phyloP scores from a whole-genome alignment of 139 green algal genomes.

The Astrephomene gubernaculifera region DNA sequence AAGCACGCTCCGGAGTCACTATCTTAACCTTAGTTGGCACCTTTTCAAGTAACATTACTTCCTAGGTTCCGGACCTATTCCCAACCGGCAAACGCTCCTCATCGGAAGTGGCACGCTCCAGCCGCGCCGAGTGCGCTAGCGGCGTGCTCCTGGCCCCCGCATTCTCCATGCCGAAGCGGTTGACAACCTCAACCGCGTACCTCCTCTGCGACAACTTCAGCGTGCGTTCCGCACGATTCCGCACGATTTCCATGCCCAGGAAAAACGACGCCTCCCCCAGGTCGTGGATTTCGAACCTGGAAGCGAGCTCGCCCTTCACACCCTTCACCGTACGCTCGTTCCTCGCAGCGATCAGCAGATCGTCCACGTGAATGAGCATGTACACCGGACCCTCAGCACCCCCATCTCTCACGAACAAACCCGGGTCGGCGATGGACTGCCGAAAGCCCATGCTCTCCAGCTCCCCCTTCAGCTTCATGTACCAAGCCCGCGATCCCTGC shows the following conservation, averaged over 20 bases:
- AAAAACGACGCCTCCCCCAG: too few relatives aligned
- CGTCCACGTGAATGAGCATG: slow-evolving; percentile 55
- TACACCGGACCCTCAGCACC: background rate
- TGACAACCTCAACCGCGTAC: background rate
- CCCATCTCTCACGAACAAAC: background rate
- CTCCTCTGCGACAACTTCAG: slow-evolving; percentile 3
- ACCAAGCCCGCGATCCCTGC: slow-evolving; percentile 52
- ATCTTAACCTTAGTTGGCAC: too few relatives aligned
- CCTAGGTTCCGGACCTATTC: too few relatives aligned
- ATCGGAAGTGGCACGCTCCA: slow-evolving; percentile 42
- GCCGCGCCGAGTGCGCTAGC: background rate
- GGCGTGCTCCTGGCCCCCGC: background rate
- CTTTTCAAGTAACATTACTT: too few relatives aligned
- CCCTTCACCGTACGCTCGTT: background rate
- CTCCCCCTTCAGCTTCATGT: slow-evolving; percentile 22
- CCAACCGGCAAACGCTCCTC: slow-evolving; percentile 58
- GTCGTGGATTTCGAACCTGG: too few relatives aligned
- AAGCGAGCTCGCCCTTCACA: background rate
- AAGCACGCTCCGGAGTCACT: too few relatives aligned
- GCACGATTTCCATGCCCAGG: slow-evolving; percentile 39
- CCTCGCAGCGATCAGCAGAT: slow-evolving; percentile 36
- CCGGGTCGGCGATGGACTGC: background rate
- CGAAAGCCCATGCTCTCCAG: slow-evolving; percentile 14
- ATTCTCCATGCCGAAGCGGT: background rate
- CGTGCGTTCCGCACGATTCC: background rate